These are phyloP conservation scores for Salix udensis DNA, from an alignment of 345 rosid species.

Conservation along the genomic window DNA sequence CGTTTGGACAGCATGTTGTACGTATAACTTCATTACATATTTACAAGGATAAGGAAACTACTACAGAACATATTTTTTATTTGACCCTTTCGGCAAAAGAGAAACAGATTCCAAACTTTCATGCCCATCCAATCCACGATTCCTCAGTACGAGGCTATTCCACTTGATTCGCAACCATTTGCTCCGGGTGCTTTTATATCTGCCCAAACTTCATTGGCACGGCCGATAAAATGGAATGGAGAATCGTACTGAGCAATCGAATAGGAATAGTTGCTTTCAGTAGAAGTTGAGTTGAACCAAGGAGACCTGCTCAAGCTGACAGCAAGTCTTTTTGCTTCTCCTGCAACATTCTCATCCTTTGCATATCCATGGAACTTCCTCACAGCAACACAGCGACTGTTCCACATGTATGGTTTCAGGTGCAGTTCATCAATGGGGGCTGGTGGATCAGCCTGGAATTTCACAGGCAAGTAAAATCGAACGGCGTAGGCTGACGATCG, in stretches of 20 bases:
- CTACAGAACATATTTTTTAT: neutral
- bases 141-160: conserved; percentile 39
- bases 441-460: conserved; percentile 59
- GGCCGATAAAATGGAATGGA: conserved; percentile 52
- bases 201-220: conserved; percentile 66
- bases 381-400: conserved; percentile 47
- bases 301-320: conserved; percentile 54
- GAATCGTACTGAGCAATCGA: conserved; percentile 65
- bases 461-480: conserved; percentile 47
- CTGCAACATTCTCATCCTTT: conserved; percentile 38
- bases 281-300: conserved; percentile 40
- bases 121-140: neutral
- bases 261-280: conserved; percentile 40
- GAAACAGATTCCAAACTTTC: neutral
- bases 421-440: conserved; percentile 50
- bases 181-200: conserved; percentile 36
- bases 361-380: conserved; percentile 67
- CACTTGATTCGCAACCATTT: conserved; percentile 19
- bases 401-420: conserved; percentile 41
- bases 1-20: neutral
- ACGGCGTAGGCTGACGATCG: conserved; percentile 51
- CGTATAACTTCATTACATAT: neutral
- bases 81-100: neutral
- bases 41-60: neutral
- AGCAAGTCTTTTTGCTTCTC: conserved; percentile 50